These are phyloP conservation scores for Boletus pseudo-olivaceus DNA, from an alignment of 768 basidiomycete species.

Conservation along the genomic window DNA sequence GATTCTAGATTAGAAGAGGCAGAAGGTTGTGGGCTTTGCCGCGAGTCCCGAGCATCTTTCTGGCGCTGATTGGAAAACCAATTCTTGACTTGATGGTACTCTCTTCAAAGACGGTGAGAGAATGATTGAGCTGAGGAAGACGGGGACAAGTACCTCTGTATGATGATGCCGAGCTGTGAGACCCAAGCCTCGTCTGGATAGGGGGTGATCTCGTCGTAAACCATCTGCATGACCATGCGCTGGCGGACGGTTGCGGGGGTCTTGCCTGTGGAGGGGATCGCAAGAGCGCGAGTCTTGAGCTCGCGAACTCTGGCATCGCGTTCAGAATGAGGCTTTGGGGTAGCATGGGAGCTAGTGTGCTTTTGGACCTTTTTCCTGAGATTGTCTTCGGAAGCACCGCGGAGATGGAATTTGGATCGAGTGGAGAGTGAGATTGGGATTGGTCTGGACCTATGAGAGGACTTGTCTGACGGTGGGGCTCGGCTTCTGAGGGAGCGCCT, in stretches of 20 bases:
- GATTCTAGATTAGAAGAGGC: conserved; percentile 34
- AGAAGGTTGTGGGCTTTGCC: conserved; percentile 34
- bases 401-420: conserved; percentile 24
- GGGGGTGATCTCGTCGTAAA: conserved; percentile 63
- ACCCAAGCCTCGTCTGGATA: conserved; percentile 64
- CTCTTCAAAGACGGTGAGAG: conserved; percentile 32
- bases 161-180: conserved; percentile 53
- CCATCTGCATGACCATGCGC: conserved; percentile 56
- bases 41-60: conserved; percentile 38
- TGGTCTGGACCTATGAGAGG: conserved; percentile 25
- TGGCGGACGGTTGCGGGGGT: conserved; percentile 55
- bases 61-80: conserved; percentile 68
- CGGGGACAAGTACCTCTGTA: conserved; percentile 43
- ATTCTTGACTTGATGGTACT: conserved; percentile 60
- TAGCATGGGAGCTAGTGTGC: conserved; percentile 16
- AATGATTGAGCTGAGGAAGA: neutral
- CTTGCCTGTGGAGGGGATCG: conserved; percentile 34
- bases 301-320: conserved; percentile 31
- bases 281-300: conserved; percentile 30
- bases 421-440: conserved; percentile 22
- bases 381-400: conserved; percentile 25
- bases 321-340: conserved; percentile 25
- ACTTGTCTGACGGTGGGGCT: conserved; percentile 19
- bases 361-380: conserved; percentile 28
- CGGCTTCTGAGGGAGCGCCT: conserved; percentile 29